These are phyloP conservation scores for Pseudogymnoascus sp. DNA, from an alignment of 2,329 filamentous ascomycete genomes.

Conservation along the genomic window DNA sequence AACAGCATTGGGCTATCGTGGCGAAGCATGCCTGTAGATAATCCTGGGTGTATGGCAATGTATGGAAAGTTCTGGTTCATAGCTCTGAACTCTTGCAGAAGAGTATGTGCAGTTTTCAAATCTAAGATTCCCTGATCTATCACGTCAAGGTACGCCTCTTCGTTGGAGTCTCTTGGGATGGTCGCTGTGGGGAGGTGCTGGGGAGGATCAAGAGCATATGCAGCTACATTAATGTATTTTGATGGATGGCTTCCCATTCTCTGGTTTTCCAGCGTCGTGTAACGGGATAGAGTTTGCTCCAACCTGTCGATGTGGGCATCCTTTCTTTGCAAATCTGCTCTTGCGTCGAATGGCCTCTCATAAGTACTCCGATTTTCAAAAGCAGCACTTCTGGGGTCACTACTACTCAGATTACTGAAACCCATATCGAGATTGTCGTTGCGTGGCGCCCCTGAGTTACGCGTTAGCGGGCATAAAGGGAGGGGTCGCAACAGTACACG, in stretches of 20 bases:
- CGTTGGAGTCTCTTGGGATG: not conserved
- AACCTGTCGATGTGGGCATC: not conserved
- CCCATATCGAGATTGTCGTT: not conserved
- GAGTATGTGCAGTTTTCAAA: constrained; percentile 3
- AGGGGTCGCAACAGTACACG: not conserved
- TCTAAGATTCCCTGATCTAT: constrained; percentile 8
- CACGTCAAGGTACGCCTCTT: not conserved
- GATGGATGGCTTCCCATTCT: not conserved
- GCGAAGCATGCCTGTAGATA: not conserved
- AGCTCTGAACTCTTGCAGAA: constrained; percentile 6
- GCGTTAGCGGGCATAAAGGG: not conserved
- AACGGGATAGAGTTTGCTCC: not conserved
- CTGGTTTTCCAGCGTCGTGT: not conserved
- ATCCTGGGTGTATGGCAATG: not conserved
- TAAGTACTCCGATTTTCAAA: not conserved
- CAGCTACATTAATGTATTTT: not conserved
- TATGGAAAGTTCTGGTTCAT: constrained; percentile 10
- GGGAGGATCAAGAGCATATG: constrained; percentile 18
- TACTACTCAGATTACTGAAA: not conserved
- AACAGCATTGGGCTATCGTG: constrained; percentile 7
- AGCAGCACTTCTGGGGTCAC: not conserved
- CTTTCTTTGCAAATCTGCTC: not conserved
- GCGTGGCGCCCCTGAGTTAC: not conserved
- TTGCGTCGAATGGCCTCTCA: not conserved
- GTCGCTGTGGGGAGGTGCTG: constrained; percentile 17